Percentiles rank a stretch among this genome's conserved stretches.
These are phyloP conservation scores for Geranium rotundifolium DNA, from an alignment of 345 rosid species.

Conservation along the genomic window DNA sequence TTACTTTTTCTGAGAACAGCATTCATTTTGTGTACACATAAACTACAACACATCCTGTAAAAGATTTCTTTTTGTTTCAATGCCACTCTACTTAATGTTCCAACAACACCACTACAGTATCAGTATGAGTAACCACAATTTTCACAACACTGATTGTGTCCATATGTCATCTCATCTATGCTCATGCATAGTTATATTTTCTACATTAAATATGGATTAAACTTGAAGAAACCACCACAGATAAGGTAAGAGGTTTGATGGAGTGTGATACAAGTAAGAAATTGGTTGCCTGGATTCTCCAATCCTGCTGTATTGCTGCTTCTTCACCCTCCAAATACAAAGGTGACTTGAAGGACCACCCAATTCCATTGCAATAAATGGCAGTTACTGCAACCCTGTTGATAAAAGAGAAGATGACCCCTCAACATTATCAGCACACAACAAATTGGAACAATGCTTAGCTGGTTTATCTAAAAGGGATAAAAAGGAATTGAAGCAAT, in stretches of 20 bases:
- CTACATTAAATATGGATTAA: neutral
- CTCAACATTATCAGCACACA: neutral
- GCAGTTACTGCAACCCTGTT: neutral
- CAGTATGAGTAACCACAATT: too few species aligned
- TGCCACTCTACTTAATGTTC: too few species aligned
- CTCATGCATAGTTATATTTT: too few species aligned
- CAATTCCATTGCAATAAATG: neutral
- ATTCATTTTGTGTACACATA: too few species aligned
- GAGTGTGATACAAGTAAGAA: neutral
- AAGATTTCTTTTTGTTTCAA: too few species aligned
- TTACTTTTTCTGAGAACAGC: too few species aligned
- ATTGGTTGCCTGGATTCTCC: neutral
- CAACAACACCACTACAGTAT: too few species aligned
- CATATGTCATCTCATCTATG: too few species aligned
- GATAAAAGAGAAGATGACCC: neutral
- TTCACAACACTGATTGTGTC: too few species aligned
- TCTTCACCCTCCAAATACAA: neutral
- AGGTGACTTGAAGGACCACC: neutral
- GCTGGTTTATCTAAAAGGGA: neutral
- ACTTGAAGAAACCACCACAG: neutral
- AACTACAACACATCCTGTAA: too few species aligned
- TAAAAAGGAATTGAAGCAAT: too few species aligned
- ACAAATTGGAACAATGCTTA: neutral
- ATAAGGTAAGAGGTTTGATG: neutral
- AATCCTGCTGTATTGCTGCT: neutral